Conservation (phyloP, 176 grass and related monocot species). For the Phoenix dactylifera region DNA sequence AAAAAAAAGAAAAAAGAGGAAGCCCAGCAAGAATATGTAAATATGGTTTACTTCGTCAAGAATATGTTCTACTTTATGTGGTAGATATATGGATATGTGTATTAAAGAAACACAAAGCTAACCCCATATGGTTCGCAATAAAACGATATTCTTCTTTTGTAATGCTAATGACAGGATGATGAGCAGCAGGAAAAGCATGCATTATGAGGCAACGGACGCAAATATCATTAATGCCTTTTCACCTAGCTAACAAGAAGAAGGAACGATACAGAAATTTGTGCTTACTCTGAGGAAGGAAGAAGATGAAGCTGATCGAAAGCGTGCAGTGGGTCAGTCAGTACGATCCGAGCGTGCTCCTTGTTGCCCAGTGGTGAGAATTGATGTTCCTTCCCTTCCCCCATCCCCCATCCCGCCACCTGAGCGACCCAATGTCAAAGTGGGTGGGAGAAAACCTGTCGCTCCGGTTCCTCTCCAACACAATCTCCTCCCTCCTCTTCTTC, state of each 20-base stretch:
- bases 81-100: too few species aligned
- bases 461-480: conserved; percentile 62
- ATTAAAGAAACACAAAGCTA: too few species aligned
- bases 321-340: conserved; percentile 19
- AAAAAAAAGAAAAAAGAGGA: too few species aligned
- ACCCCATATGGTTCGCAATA: too few species aligned
- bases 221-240: neutral
- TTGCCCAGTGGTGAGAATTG: conserved; percentile 45
- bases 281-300: neutral
- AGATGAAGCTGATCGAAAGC: neutral
- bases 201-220: too few species aligned
- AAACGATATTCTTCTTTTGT: too few species aligned
- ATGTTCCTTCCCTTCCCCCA: conserved; percentile 48
- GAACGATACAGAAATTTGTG: too few species aligned
- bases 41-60: too few species aligned
- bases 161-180: too few species aligned
- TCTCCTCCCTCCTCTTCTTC: conserved; percentile 35
- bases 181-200: too few species aligned
- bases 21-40: too few species aligned
- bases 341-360: conserved; percentile 70
- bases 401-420: conserved; percentile 60
- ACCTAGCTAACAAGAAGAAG: neutral
- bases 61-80: too few species aligned
- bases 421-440: conserved; percentile 70
- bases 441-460: conserved; percentile 75